Evolutionary conservation across 495 filamentous ascomycete species (phyloP).

Genomic region (Aspergillus ellipticus): DNA sequence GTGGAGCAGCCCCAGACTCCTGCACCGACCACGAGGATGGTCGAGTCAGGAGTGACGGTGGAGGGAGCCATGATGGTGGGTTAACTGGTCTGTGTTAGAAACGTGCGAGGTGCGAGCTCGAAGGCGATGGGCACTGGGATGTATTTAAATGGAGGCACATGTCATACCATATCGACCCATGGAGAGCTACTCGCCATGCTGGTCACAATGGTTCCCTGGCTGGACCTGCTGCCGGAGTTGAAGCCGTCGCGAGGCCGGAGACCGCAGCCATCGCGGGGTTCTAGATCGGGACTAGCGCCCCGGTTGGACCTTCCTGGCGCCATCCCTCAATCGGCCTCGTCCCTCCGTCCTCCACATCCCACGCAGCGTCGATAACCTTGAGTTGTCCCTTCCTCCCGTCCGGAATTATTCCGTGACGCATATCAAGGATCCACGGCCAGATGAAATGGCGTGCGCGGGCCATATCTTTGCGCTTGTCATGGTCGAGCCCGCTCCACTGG

Average conservation of each 20-base stretch:
- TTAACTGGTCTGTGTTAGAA: not conserved
- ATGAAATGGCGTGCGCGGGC: not conserved
- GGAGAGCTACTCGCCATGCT: not conserved
- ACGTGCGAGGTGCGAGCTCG: not conserved
- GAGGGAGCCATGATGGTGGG: slow-evolving; percentile 11
- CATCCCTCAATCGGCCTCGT: slow-evolving; percentile 2
- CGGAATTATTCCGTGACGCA: not conserved
- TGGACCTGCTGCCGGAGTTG: not conserved
- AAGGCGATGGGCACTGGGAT: not conserved
- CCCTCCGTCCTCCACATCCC: not conserved
- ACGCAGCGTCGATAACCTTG: not conserved
- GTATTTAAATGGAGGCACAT: not conserved
- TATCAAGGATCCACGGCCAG: not conserved
- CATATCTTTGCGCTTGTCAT: not conserved
- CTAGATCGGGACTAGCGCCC: slow-evolving; percentile 5
- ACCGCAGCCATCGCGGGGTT: not conserved
- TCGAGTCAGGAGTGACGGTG: slow-evolving; percentile 10
- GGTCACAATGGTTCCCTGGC: not conserved
- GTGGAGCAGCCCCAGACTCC: slow-evolving; percentile 52
- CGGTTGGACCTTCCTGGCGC: slow-evolving; percentile 29
- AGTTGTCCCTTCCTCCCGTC: not conserved
- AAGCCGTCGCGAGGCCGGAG: not conserved
- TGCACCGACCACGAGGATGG: slow-evolving; percentile 43
- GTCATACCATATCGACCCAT: not conserved
- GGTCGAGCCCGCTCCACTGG: too few species aligned